Evolutionary conservation across 2,329 filamentous ascomycete genomes (phyloP), one percentile per base, ranked within the genome.

Genomic region (Trichoderma harzianum): DNA sequence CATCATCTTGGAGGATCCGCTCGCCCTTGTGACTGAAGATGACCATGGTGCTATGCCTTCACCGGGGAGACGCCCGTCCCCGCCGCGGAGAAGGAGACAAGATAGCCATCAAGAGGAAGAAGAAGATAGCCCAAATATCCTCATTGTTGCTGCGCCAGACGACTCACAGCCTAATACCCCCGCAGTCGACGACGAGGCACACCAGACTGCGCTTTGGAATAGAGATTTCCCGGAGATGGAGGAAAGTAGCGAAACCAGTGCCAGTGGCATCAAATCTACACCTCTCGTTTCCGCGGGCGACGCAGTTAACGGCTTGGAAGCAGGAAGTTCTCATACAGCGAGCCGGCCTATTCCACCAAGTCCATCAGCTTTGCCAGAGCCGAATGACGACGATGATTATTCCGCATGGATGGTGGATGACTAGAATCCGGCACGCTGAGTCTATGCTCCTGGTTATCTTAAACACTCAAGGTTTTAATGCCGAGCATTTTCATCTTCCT

Each of bases 61-160:
- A 7, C 62, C 69, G 0, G 66, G 71, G 18, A 80, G 84, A 63
- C 86, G 87, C 4, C 83, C 85, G 3, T 77, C 89, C 24, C 88
- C 89, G 5, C 84, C 83, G 21, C 79, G 84, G 60, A 80, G 83
- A 53, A 80, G 83, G 61, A 76, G 79, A 36, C 80, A 80, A 7
- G 78, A 78, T 36, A 79, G 79, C 43, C 77, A 83, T 16, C 78
- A 81, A 12, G 75, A 77, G 7, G 80, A 82, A 11, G 78, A 78
- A 28, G 77, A 78, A 30, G 77, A 80, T 8, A 78, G 85, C 7
- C 87, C 90, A 72, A 84, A 83, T 10, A 79, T 93, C 53, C 83
- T 93, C 5, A 87, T 93, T 18, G 89, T 93, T 14, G 87, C 88
- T 72, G 90, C 90, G 1, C 91, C 90, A 1, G 82, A 83, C 12